phyloP scores from a whole-genome alignment of 331 rosid genomes.

The Phaseolus coccineus region DNA sequence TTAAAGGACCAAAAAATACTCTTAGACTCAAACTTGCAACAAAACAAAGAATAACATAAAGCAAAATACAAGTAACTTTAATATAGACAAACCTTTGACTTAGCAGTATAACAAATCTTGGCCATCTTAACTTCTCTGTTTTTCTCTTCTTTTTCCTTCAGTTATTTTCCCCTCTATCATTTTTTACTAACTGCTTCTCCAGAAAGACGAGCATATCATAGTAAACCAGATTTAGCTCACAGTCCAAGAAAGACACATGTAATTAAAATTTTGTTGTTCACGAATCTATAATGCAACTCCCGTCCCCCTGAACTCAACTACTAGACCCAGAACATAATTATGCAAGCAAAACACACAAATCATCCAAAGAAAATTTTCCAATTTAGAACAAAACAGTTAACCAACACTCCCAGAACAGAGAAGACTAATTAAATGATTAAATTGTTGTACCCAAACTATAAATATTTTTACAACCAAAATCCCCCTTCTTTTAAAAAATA shows the following conservation, averaged over 20 bases:
- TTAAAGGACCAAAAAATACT: conserved; percentile 30
- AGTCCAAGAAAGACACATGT: not conserved
- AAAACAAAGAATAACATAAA: conserved; percentile 14
- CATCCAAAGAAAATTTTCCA: not conserved
- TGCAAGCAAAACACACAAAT: not conserved
- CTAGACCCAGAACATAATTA: not conserved
- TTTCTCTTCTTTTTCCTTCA: not conserved
- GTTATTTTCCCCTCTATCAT: not conserved
- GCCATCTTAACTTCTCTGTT: not conserved
- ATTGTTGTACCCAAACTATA: not conserved
- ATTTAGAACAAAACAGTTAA: not conserved
- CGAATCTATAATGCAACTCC: not conserved
- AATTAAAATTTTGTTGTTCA: not conserved
- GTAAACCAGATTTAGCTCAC: conserved; percentile 3
- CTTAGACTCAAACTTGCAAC: conserved; percentile 22
- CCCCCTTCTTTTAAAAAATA: no score
- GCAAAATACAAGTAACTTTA: conserved; percentile 5
- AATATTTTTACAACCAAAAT: not conserved
- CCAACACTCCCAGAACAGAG: not conserved
- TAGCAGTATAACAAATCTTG: not conserved
- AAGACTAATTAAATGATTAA: not conserved
- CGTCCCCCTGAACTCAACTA: not conserved
- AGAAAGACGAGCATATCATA: not conserved
- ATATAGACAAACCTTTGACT: not conserved
- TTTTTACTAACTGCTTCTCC: not conserved